Evolutionary conservation across 2,329 filamentous ascomycete genomes (phyloP), one percentile per base, ranked within the genome.

Genomic region (Xylariaceae sp.): DNA sequence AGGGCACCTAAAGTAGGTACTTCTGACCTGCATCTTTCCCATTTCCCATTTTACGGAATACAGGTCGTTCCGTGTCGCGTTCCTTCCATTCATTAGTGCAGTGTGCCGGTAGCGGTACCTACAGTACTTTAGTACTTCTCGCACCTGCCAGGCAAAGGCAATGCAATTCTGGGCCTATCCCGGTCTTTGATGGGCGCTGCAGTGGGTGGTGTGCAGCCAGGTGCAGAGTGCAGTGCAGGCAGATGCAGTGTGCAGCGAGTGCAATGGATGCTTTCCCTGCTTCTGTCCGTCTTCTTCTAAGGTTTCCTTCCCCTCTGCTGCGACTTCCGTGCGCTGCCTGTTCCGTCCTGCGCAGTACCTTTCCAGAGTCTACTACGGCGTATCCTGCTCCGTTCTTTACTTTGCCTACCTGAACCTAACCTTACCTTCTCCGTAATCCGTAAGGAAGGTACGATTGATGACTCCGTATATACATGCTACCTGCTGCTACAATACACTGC

Each of bases 11-110:
- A 45, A 15, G 42, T 45, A 45, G 13, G 42, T 45, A 63, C 59
- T 61, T 63, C 61, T 63, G 58, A 57, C 60, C 59, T 62, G 62
- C 61, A 64, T 60, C 62, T 62, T 58, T 65, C 54, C 62, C 63
- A 52, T 62, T 53, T 64, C 23, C 23, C 23, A 30, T 30, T 30
- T 30, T 30, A 30, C 23, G 23, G 23, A 30, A 30, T 61, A 65
- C 58, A 63, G 64, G 64, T 57, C 54, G 60, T 63, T 52, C 57
- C 62, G 61, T 62, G 62, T 64, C 64, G 64, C 62, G 62, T 58
- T 64, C 53, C 48, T 51, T 51, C 49, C 49, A 51, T 57, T 55
- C 53, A 53, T 56, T 45, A 13, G 10, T 45, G 13, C n/a, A 45
- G 11, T n/a, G 42, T 45, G 13, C 13, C 42, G 9, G 13, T 13